These are phyloP conservation scores for Annona cherimola DNA, from an alignment of 164 flowering plant genomes.

Conservation along the genomic window DNA sequence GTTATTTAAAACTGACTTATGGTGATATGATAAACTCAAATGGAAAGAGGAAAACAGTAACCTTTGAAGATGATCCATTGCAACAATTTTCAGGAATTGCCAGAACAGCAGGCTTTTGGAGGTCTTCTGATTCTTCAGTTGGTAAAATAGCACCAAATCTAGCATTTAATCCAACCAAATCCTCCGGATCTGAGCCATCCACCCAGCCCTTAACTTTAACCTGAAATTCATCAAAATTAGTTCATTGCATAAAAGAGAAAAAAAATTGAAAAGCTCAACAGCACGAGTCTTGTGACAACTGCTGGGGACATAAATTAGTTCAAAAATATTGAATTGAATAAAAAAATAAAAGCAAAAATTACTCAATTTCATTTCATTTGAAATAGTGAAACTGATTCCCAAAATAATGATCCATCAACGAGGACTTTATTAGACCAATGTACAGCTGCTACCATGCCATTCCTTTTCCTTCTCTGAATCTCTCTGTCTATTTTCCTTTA, in stretches of 20 bases:
- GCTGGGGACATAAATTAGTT: background rate
- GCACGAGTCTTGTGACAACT: background rate
- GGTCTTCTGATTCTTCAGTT: constrained; percentile 24
- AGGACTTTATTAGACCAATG: too few relatives aligned
- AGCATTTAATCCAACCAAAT: constrained; percentile 53
- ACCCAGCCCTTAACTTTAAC: constrained; percentile 72
- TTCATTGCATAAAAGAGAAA: background rate
- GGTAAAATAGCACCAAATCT: constrained; percentile 64
- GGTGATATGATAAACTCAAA: background rate
- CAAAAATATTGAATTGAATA: too few relatives aligned
- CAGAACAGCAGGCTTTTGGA: constrained; percentile 36
- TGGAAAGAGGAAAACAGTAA: constrained; percentile 14
- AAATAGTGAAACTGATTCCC: too few relatives aligned
- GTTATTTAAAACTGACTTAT: too few relatives aligned
- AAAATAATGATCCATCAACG: too few relatives aligned
- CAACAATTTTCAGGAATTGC: constrained; percentile 53
- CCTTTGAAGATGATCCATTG: constrained; percentile 46
- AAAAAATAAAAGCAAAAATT: too few relatives aligned
- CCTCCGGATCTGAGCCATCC: constrained; percentile 39
- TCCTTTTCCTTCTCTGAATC: too few relatives aligned
- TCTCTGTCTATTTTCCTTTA: too few relatives aligned
- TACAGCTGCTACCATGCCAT: too few relatives aligned
- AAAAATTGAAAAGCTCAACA: background rate
- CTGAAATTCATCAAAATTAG: constrained; percentile 28
- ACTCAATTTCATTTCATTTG: too few relatives aligned